These are phyloP conservation scores for Aspergillus quadricinctus DNA, from an alignment of 2,329 filamentous ascomycete genomes.

Conservation along the genomic window DNA sequence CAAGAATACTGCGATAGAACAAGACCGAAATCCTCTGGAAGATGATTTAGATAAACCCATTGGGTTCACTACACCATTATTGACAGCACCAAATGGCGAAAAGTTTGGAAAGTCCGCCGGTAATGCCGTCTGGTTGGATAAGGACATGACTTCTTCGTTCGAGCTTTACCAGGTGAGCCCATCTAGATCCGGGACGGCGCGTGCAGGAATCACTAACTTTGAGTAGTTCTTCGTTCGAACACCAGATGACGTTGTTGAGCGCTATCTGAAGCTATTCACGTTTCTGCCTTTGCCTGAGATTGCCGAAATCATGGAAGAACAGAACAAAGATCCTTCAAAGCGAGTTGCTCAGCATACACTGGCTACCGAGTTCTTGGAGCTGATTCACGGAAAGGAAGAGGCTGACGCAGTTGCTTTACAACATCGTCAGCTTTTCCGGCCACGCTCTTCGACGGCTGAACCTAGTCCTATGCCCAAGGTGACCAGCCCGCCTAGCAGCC, in stretches of 20 bases:
- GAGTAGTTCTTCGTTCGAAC: constrained; percentile 76
- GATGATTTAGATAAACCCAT: constrained; percentile 53
- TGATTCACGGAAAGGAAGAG: constrained; percentile 67
- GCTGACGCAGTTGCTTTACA: constrained; percentile 60
- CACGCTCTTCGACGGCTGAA: constrained; percentile 29
- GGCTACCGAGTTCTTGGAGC: constrained; percentile 73
- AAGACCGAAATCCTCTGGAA: constrained; percentile 35
- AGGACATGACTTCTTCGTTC: constrained; percentile 72
- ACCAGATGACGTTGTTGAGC: constrained; percentile 75
- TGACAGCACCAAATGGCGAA: constrained; percentile 77
- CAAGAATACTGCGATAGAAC: constrained; percentile 37
- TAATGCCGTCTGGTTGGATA: constrained; percentile 90
- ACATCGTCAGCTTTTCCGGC: constrained; percentile 48
- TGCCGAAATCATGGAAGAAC: constrained; percentile 60
- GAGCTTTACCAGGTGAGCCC: constrained; percentile 69
- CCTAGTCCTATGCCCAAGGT: constrained; percentile 28
- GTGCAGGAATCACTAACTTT: constrained; percentile 14
- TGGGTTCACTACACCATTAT: constrained; percentile 84
- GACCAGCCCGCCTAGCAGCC: constrained; percentile 13
- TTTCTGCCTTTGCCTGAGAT: constrained; percentile 75
- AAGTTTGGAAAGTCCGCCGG: constrained; percentile 96
- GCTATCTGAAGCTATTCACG: constrained; percentile 82
- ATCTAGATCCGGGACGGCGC: neutral
- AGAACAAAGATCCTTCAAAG: constrained; percentile 63
- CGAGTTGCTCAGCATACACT: constrained; percentile 78